These are phyloP conservation scores for Pseudozyma thailandica DNA, from an alignment of 1,284 basidiomycete genomes.

Conservation along the genomic window DNA sequence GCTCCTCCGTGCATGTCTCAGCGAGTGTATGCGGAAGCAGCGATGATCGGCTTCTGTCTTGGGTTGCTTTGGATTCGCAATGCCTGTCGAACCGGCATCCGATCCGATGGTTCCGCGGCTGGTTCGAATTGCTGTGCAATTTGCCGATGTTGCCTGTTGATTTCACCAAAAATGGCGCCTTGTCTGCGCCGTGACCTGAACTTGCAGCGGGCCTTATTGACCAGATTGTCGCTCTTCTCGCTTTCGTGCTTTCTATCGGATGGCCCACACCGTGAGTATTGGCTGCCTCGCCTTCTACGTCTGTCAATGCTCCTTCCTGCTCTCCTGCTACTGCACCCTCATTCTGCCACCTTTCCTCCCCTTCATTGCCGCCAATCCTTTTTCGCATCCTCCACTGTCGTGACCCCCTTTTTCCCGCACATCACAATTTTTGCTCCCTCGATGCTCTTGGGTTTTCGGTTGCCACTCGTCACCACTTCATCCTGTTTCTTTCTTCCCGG, in stretches of 20 bases:
- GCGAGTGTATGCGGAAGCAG: no score
- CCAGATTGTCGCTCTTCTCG: constrained; percentile 15
- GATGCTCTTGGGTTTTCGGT: no score
- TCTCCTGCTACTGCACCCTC: background rate
- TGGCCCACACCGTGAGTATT: constrained; percentile 31
- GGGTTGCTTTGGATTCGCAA: background rate
- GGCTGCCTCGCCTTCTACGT: background rate
- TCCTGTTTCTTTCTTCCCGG: no score
- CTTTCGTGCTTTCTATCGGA: constrained; percentile 22
- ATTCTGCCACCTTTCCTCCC: background rate
- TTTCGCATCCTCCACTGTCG: no score
- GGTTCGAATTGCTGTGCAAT: constrained; percentile 13
- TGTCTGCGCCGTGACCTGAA: constrained; percentile 21
- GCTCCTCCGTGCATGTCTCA: constrained; percentile 3
- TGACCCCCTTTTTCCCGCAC: constrained; percentile 1
- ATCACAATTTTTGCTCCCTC: constrained; percentile 13
- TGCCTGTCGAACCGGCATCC: constrained; percentile 6
- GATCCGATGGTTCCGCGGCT: constrained; percentile 11
- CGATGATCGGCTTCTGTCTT: constrained; percentile 22
- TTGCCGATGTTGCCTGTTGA: constrained; percentile 5
- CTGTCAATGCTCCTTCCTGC: background rate
- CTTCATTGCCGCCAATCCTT: constrained; percentile 2
- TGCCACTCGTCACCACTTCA: no score
- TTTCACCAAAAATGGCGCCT: no score
- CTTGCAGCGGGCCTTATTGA: constrained; percentile 32